A percentile compares a stretch with the other conserved stretches of the same genome.
phyloP scores from a whole-genome alignment of 2,329 filamentous ascomycete species.

The Aureobasidium sp. region DNA sequence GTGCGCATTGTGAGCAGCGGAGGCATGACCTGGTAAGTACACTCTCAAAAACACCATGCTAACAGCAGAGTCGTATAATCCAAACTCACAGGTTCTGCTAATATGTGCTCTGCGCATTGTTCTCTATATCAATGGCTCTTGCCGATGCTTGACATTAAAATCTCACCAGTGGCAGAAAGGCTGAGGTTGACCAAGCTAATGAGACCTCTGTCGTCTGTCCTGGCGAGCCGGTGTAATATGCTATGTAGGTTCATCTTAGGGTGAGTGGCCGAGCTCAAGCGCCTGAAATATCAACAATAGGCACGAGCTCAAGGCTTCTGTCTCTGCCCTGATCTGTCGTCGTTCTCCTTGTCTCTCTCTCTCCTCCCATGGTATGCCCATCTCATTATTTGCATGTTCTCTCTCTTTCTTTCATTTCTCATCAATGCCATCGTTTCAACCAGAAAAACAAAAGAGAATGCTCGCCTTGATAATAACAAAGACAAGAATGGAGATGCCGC shows the following conservation, averaged over 20 bases:
- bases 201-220: constrained; percentile 12
- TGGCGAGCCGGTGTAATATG: neutral
- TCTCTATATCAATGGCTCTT: neutral
- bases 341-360: neutral
- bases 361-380: neutral
- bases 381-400: neutral
- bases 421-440: neutral
- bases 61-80: neutral
- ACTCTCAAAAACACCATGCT: neutral
- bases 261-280: constrained; percentile 10
- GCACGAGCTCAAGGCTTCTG: constrained; percentile 13
- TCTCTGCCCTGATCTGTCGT: neutral
- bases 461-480: constrained; percentile 1
- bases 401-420: neutral
- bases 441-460: constrained; percentile 4
- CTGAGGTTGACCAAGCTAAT: constrained; percentile 18
- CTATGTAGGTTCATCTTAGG: constrained; percentile 1
- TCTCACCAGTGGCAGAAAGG: neutral
- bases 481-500: constrained; percentile 13
- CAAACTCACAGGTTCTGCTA: neutral
- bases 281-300: neutral
- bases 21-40: neutral
- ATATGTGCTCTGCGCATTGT: neutral
- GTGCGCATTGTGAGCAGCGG: neutral
- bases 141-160: neutral